Evolutionary conservation across 352 stramenopile species (phyloP).

Genomic region (Pythium diclinum): DNA sequence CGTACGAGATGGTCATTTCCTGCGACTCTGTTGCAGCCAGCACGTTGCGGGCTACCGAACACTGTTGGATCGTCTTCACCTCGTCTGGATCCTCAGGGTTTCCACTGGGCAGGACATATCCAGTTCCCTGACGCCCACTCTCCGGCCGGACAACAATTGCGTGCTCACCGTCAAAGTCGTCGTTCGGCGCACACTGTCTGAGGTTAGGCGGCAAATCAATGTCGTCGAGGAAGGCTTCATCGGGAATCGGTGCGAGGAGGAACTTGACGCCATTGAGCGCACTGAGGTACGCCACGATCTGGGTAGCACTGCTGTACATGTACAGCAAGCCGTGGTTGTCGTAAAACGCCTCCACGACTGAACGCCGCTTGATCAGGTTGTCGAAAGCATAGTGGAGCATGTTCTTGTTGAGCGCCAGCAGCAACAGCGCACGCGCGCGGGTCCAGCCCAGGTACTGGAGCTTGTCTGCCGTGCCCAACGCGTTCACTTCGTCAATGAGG

Average conservation of each 20-base stretch:
- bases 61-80: conserved; percentile 51
- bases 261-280: conserved; percentile 74
- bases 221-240: conserved; percentile 19
- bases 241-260: conserved; percentile 21
- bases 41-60: conserved; percentile 48
- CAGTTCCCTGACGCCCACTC: conserved; percentile 6
- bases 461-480: conserved; percentile 30
- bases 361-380: conserved; percentile 68
- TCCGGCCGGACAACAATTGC: conserved; percentile 21
- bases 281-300: conserved; percentile 58
- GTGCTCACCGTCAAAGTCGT: conserved; percentile 30
- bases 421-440: conserved; percentile 55
- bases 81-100: conserved; percentile 32
- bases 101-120: conserved; percentile 5
- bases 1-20: conserved; percentile 48
- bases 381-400: conserved; percentile 76
- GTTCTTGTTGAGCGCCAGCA: conserved; percentile 69
- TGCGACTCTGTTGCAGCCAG: conserved; percentile 35
- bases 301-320: conserved; percentile 54
- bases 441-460: conserved; percentile 64
- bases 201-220: conserved; percentile 46
- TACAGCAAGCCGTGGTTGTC: conserved; percentile 53
- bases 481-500: conserved; percentile 53
- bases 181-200: conserved; percentile 48
- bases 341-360: conserved; percentile 65